A percentile compares a stretch with the other conserved stretches of the same genome.
These are phyloP conservation scores for Populus pruinosa DNA, from an alignment of 345 rosid species.

Conservation along the genomic window DNA sequence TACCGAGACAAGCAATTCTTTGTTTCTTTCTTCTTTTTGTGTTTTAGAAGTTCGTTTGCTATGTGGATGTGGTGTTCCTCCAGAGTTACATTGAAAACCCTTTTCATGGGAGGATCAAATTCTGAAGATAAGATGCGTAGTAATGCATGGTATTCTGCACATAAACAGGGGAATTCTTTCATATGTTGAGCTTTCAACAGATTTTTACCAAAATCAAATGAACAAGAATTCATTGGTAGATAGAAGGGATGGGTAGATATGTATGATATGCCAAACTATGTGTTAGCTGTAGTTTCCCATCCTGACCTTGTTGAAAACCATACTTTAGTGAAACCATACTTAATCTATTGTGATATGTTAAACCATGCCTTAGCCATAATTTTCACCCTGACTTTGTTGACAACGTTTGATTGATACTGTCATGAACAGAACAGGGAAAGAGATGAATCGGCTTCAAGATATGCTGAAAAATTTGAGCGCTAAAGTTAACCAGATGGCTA, in stretches of 20 bases:
- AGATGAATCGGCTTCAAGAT: constrained; percentile 92
- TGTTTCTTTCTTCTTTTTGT: background rate
- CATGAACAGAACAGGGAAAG: constrained; percentile 77
- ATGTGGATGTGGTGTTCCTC: background rate
- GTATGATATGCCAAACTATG: background rate
- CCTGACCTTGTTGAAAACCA: background rate
- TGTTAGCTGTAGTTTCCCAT: background rate
- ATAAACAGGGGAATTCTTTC: background rate
- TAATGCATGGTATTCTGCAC: background rate
- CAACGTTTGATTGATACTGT: background rate
- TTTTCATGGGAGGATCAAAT: too few relatives aligned
- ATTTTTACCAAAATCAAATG: background rate
- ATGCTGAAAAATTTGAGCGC: constrained; percentile 68
- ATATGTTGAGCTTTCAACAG: too few relatives aligned
- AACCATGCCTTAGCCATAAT: background rate
- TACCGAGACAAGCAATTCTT: background rate
- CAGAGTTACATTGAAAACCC: background rate
- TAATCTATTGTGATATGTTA: background rate
- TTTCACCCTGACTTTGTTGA: background rate
- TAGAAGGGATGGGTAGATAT: background rate
- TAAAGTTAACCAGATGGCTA: constrained; percentile 79
- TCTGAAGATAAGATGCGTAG: background rate
- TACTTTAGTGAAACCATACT: background rate
- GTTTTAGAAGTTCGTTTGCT: background rate
- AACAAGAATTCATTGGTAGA: background rate